Evolutionary conservation across 352 stramenopile genomes (phyloP).

Genomic region (Globisporangium irregulare): DNA sequence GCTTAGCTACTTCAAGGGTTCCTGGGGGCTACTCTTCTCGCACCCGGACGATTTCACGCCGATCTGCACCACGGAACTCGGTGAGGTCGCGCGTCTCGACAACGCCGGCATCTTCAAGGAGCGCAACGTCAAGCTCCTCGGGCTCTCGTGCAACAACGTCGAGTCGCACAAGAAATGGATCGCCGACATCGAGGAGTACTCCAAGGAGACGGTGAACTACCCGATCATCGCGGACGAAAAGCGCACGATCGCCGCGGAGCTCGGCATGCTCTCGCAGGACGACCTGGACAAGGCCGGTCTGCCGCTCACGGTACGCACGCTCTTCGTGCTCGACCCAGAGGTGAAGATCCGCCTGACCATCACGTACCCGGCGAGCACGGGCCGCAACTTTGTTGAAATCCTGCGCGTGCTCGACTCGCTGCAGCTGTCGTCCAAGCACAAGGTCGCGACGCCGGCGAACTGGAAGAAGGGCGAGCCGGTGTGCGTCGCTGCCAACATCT

Average conservation of each 20-base stretch:
- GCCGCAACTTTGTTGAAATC: slow-evolving; percentile 93
- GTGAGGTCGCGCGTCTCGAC: slow-evolving; percentile 79
- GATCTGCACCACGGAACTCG: slow-evolving; percentile 92
- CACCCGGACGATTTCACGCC: slow-evolving; percentile 91
- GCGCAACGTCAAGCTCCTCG: slow-evolving; percentile 80
- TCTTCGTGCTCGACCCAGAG: slow-evolving; percentile 90
- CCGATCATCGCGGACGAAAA: slow-evolving; percentile 59
- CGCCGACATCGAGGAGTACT: slow-evolving; percentile 57
- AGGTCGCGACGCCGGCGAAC: slow-evolving; percentile 67
- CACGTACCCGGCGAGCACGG: slow-evolving; percentile 91
- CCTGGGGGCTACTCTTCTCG: slow-evolving; percentile 69
- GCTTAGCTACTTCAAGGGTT: slow-evolving; percentile 59
- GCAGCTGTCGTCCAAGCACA: slow-evolving; percentile 53
- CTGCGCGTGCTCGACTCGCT: slow-evolving; percentile 89
- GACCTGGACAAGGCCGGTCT: slow-evolving; percentile 72
- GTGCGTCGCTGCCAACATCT: slow-evolving; percentile 62
- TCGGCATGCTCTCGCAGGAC: slow-evolving; percentile 88
- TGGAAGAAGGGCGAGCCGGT: slow-evolving; percentile 62
- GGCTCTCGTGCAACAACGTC: slow-evolving; percentile 75
- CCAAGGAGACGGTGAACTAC: slow-evolving; percentile 72
- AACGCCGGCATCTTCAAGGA: slow-evolving; percentile 72
- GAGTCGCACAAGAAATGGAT: slow-evolving; percentile 83
- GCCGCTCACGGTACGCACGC: slow-evolving; percentile 88
- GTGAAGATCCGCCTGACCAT: slow-evolving; percentile 89
- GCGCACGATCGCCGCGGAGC: slow-evolving; percentile 60